Percentiles rank a stretch among this genome's conserved stretches.
phyloP scores from a whole-genome alignment of 768 basidiomycete species.

The Suillus decipiens region DNA sequence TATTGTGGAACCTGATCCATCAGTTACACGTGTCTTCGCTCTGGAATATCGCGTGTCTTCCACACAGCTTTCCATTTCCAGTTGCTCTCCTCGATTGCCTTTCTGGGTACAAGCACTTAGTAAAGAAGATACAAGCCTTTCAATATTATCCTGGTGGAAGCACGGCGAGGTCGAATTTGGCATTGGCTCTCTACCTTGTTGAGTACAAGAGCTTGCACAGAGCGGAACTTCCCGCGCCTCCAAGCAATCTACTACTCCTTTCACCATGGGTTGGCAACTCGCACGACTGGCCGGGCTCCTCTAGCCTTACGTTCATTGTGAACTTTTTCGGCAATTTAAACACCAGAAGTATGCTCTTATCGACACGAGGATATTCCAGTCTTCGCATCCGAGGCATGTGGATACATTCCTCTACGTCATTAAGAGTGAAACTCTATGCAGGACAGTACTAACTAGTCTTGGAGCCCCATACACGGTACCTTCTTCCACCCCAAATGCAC shows the following conservation, averaged over 20 bases:
- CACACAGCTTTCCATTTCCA: conserved; percentile 63
- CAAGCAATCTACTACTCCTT: conserved; percentile 51
- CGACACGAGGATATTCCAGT: too few relatives aligned
- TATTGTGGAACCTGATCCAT: conserved; percentile 45
- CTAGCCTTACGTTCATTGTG: conserved; percentile 39
- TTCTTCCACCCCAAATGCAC: too few relatives aligned
- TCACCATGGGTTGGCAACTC: conserved; percentile 51
- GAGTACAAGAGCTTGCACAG: conserved; percentile 47
- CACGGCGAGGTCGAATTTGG: conserved; percentile 77
- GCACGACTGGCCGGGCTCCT: conserved; percentile 40
- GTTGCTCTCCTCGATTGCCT: conserved; percentile 73
- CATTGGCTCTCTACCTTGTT: conserved; percentile 62
- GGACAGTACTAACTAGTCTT: too few relatives aligned
- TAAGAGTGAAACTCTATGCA: too few relatives aligned
- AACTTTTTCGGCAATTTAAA: conserved; percentile 20
- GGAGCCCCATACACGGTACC: too few relatives aligned
- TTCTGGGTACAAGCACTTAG: conserved; percentile 72
- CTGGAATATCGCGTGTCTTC: conserved; percentile 74
- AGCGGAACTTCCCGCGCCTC: conserved; percentile 28
- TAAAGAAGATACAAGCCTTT: conserved; percentile 50
- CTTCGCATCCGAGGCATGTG: too few relatives aligned
- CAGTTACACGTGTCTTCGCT: conserved; percentile 53
- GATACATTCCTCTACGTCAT: too few relatives aligned
- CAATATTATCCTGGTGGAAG: conserved; percentile 68
- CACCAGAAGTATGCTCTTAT: conserved; percentile 11